Evolutionary conservation across 495 filamentous ascomycete species (phyloP), one percentile per base, ranked within the genome.

Genomic region (Penicillium maclennaniae): DNA sequence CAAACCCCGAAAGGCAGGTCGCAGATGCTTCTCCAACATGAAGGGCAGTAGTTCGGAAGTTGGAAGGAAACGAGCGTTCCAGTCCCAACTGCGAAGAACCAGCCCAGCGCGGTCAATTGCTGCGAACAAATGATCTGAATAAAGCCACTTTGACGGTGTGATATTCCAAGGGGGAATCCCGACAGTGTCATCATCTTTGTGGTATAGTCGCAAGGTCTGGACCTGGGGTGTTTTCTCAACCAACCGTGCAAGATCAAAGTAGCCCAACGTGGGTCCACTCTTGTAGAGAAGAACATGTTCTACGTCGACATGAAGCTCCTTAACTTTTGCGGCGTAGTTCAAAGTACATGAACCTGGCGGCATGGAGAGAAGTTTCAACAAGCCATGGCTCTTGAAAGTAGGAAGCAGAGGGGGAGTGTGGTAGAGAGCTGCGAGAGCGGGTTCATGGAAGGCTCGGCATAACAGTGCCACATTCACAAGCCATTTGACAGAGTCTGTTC

Each of bases 351-450:
- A 53, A 1, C 68, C 69, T 27, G 62, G 62, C 17, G 72, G 74
- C 26, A 68, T 68, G 15, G 65, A 71, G 23, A 88, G 66, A 15
- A 79, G 66, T 36, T 56, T 71, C 42, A 77, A 58, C 31, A 77
- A 73, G 58, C 77, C 66, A 67, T 83, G 69, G 20, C 70, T 69
- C 55, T 79, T 72, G 43, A 74, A 53, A 49, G 76, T 71, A 58
- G 79, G 78, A 40, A 75, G 63, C 2, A 88, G 66, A 0, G 87
- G 85, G 0, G 89, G 89, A 3, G 76, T 79, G 31, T 81, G 70
- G 64, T 92, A 93, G 5, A 93, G 74, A 12, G 79, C 85, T 14
- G 86, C 83, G 16, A 96, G 69, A 7, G 90, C 87, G 6, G 91
- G 87, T 56, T 92, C 87, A 6, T 79, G 68, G 51, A 92, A 91